Evolutionary conservation across 2,329 filamentous ascomycete genomes (phyloP).

Genomic region (Fusarium paranaense): DNA sequence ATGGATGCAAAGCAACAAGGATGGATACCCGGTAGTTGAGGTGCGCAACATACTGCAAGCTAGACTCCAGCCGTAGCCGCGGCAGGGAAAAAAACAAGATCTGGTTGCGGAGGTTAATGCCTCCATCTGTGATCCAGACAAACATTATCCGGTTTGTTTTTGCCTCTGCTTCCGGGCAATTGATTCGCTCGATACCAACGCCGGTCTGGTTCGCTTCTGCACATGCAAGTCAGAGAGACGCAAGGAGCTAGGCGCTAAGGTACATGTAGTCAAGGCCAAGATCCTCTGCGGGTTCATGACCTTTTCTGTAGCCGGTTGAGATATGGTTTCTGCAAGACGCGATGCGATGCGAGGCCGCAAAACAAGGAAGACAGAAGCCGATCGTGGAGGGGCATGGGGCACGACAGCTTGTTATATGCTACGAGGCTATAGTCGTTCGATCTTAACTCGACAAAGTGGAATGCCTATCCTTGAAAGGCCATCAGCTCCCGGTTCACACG

Average conservation of each 20-base stretch:
- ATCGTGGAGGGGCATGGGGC: background rate
- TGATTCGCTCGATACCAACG: conserved; percentile 33
- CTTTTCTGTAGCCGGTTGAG: conserved; percentile 14
- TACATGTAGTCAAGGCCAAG: conserved; percentile 18
- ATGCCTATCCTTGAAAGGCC: conserved; percentile 18
- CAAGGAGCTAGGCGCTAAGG: conserved; percentile 29
- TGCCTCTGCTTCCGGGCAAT: conserved; percentile 13
- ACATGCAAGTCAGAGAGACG: conserved; percentile 41
- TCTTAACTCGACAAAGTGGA: conserved; percentile 20
- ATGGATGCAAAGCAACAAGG: conserved; percentile 1
- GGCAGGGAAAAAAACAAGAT: conserved; percentile 20
- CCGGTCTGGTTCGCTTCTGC: conserved; percentile 26
- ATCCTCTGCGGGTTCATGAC: conserved; percentile 36
- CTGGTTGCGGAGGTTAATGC: conserved; percentile 30
- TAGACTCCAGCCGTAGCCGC: background rate
- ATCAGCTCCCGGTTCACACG: conserved; percentile 22
- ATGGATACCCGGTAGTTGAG: conserved; percentile 29
- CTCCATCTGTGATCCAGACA: conserved; percentile 13
- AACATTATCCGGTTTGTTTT: conserved; percentile 21
- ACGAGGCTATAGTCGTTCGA: conserved; percentile 27
- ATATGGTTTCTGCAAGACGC: background rate
- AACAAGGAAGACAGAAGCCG: conserved; percentile 16
- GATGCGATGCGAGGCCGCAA: background rate
- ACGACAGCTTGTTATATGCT: background rate
- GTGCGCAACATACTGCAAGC: conserved; percentile 9